Evolutionary conservation across 2,329 filamentous ascomycete genomes (phyloP), one percentile per base, ranked within the genome.

Genomic region (Metarhizium guizhouense): DNA sequence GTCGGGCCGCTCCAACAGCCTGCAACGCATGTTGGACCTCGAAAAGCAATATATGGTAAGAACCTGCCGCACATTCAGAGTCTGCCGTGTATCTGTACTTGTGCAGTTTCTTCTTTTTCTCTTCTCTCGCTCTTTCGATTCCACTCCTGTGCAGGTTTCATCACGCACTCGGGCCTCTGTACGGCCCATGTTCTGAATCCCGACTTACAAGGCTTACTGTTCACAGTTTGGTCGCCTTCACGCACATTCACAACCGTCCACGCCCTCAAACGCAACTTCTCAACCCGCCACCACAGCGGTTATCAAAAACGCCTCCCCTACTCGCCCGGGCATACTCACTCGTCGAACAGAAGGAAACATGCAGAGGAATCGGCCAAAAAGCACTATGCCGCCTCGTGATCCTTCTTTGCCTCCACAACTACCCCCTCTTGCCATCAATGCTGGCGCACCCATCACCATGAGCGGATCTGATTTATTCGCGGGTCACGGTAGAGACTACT

Each of bases 41-140:
- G 82, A 84, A 64, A 80, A 78, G 64, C 74, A 73, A 64, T 76
- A 73, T 67, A 82, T 81, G 77, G 82, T 84, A 72, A 72, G 73
- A 8, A 47, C 40, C 14, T 25, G 20, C 20, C 25, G 43, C 43
- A 4, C 43, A 10, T 6, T n/a, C 43, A 25, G n/a, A 47, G 6
- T 64, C 29, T 29, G 2, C 16, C n/a, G 6, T 45, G 14, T 16
- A 4, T 38, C 36, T 50, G 42, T 7, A 16, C 36, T 36, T 34
- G 7, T 34, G 10, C 32, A 8, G 32, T 3, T 34, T 34, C 10
- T 34, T 34, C 10, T 11, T n/a, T 50, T 45, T 18, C 20, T 55
- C 16, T 49, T 49, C 45, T 54, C 18, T 52, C 42, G 6, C 47
- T 49, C 45, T 54, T 25, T 52, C 42, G 6, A 20, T 45, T 29